phyloP scores from a whole-genome alignment of 768 basidiomycete species.

The Suillus plorans region DNA sequence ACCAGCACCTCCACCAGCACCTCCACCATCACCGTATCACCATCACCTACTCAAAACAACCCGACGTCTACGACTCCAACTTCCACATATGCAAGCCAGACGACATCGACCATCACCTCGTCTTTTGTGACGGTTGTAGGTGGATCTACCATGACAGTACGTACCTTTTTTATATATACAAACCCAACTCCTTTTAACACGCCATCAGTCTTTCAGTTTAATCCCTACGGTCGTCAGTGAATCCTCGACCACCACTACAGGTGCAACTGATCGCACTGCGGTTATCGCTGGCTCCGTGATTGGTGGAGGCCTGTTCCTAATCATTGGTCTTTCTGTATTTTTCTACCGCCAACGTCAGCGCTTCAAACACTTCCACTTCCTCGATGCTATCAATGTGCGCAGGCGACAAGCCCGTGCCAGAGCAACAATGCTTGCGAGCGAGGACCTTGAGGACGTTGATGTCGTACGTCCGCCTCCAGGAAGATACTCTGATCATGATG shows the following conservation, averaged over 20 bases:
- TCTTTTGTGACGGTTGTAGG: constrained; percentile 18
- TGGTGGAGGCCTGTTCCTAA: constrained; percentile 36
- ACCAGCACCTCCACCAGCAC: no score
- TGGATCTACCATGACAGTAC: constrained; percentile 17
- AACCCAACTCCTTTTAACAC: background rate
- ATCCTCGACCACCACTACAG: background rate
- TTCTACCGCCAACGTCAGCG: constrained; percentile 39
- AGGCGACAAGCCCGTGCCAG: constrained; percentile 19
- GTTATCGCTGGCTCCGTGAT: constrained; percentile 44
- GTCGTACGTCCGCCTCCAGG: constrained; percentile 10
- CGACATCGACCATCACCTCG: constrained; percentile 14
- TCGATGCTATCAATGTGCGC: constrained; percentile 27
- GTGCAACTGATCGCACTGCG: constrained; percentile 31
- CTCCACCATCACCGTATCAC: background rate
- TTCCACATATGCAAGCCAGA: background rate
- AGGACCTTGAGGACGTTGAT: constrained; percentile 20
- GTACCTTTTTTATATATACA: constrained; percentile 10
- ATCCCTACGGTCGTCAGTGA: constrained; percentile 22
- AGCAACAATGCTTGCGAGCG: constrained; percentile 25
- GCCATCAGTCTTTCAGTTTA: constrained; percentile 13
- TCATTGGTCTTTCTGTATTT: constrained; percentile 34
- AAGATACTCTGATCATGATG: constrained; percentile 20
- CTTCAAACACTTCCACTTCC: constrained; percentile 32
- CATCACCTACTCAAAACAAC: background rate
- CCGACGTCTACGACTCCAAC: constrained; percentile 10